Percentiles rank a stretch among this genome's conserved stretches.
phyloP scores from a whole-genome alignment of 2,329 filamentous ascomycete genomes.

The Pyrenophora teres region DNA sequence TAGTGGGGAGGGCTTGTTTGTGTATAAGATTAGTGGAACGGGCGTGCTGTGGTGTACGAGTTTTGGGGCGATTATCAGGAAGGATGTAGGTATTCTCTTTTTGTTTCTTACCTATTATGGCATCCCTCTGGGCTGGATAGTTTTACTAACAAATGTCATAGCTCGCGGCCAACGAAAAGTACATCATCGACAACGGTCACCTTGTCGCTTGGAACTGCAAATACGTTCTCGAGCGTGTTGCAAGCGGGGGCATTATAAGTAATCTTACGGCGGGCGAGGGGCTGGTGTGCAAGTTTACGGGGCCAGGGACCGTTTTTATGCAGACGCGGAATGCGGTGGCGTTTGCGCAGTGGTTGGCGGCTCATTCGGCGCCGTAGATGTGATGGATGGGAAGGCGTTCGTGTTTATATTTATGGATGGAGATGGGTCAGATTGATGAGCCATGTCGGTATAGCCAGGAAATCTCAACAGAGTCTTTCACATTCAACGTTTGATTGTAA shows the following conservation, averaged over 20 bases:
- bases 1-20: conserved; percentile 87
- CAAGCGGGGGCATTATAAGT: conserved; percentile 93
- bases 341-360: conserved; percentile 59
- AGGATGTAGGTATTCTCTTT: conserved; percentile 72
- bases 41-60: conserved; percentile 89
- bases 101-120: too few relatives aligned
- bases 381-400: not conserved
- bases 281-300: conserved; percentile 88
- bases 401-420: conserved; percentile 61
- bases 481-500: too few relatives aligned
- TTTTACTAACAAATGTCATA: not conserved
- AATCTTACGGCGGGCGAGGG: conserved; percentile 81
- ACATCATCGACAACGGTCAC: conserved; percentile 91
- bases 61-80: conserved; percentile 92
- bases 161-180: conserved; percentile 67
- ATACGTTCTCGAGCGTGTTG: conserved; percentile 86
- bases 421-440: conserved; percentile 21
- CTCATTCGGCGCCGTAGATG: conserved; percentile 16
- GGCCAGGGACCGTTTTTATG: conserved; percentile 87
- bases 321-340: conserved; percentile 84
- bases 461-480: too few relatives aligned
- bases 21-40: conserved; percentile 81
- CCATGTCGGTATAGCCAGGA: not conserved
- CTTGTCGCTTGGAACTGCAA: conserved; percentile 97
- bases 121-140: too few relatives aligned